Percentiles rank a stretch among this genome's conserved stretches.
These are phyloP conservation scores for Pyrenophora tritici-repentis DNA, from an alignment of 2,329 filamentous ascomycete genomes.

Conservation along the genomic window DNA sequence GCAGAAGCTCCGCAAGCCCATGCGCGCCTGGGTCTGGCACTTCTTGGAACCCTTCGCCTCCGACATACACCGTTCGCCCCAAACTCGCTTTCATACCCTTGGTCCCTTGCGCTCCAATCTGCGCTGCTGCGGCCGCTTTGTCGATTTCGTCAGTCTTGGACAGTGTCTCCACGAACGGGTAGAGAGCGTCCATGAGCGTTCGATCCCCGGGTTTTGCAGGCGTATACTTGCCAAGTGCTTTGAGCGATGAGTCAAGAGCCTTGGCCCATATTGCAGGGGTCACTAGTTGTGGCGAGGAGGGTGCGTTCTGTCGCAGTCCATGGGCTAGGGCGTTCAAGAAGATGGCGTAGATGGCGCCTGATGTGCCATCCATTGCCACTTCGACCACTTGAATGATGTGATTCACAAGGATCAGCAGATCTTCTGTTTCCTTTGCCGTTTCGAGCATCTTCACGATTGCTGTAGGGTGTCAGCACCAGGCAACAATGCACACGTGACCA, in stretches of 20 bases:
- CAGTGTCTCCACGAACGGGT: conserved; percentile 81
- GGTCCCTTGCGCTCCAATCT: conserved; percentile 77
- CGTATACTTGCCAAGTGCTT: conserved; percentile 75
- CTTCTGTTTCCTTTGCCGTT: conserved; percentile 55
- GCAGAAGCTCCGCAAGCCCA: conserved; percentile 84
- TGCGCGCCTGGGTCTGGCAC: conserved; percentile 75
- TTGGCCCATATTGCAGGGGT: conserved; percentile 63
- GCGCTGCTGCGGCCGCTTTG: conserved; percentile 75
- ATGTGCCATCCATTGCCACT: conserved; percentile 74
- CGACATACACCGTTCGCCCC: conserved; percentile 82
- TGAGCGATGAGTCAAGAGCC: conserved; percentile 72
- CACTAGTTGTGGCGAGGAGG: conserved; percentile 51
- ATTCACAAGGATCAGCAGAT: conserved; percentile 64
- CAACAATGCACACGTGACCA: conserved; percentile 33
- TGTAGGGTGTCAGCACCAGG: conserved; percentile 33
- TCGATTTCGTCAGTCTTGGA: conserved; percentile 67
- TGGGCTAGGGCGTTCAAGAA: conserved; percentile 85
- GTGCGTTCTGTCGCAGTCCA: conserved; percentile 62
- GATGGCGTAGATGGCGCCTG: conserved; percentile 80
- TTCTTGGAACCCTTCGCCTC: conserved; percentile 70
- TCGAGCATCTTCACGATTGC: conserved; percentile 51
- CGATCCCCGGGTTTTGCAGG: conserved; percentile 87
- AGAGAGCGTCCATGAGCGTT: conserved; percentile 86
- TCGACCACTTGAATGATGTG: conserved; percentile 68
- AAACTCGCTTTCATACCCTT: conserved; percentile 92